phyloP scores from a whole-genome alignment of 208 protist species.

The Porcisia hertigi region DNA sequence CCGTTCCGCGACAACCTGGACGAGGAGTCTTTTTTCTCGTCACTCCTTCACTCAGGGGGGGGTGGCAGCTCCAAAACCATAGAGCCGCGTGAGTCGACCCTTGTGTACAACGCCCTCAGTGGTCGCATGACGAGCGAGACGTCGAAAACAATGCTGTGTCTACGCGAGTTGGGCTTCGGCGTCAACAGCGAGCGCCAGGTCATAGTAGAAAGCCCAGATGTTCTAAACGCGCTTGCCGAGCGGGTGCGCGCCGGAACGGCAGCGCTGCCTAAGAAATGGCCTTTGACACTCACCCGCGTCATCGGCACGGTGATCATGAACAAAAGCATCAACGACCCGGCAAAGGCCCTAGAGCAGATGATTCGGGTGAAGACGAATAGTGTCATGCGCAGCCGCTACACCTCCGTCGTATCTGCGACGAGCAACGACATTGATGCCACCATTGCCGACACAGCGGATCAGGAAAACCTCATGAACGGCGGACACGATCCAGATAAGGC shows the following conservation, averaged over 20 bases:
- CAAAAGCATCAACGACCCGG: constrained; percentile 63
- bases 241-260: constrained; percentile 59
- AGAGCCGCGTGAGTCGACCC: constrained; percentile 36
- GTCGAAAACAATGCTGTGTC: constrained; percentile 51
- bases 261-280: constrained; percentile 69
- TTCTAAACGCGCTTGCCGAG: constrained; percentile 65
- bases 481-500: constrained; percentile 28
- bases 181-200: constrained; percentile 76
- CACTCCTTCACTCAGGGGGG: constrained; percentile 11
- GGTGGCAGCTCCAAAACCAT: not conserved
- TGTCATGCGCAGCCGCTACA: constrained; percentile 72
- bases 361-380: constrained; percentile 82
- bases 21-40: constrained; percentile 39
- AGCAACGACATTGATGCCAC: constrained; percentile 25
- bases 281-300: constrained; percentile 56
- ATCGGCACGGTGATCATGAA: constrained; percentile 68
- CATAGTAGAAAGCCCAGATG: constrained; percentile 52
- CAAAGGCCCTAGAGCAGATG: constrained; percentile 76
- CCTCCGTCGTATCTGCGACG: constrained; percentile 62
- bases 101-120: constrained; percentile 85
- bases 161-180: constrained; percentile 78
- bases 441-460: constrained; percentile 12
- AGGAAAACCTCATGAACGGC: constrained; percentile 30
- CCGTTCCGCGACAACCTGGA: constrained; percentile 24
- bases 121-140: constrained; percentile 85